Base-by-base conservation (phyloP, 2,329 filamentous ascomycete species). In the Lecanicillium sp. region DNA sequence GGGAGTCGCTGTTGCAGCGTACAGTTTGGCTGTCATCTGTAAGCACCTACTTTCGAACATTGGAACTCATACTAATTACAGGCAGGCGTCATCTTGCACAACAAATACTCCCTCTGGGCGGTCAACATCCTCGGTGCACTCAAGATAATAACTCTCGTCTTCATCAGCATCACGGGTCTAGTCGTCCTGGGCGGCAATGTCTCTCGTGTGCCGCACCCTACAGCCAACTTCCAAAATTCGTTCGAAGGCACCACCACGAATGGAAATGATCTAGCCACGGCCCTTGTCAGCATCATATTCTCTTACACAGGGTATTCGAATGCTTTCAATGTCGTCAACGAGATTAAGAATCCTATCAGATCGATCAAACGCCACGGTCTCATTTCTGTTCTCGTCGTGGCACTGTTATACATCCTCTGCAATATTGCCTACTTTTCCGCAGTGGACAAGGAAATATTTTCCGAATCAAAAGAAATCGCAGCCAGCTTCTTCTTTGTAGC, bases 1-100 rank as follows among this genome's bases (percentile, higher is more conserved):
- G 50, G 81, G 79, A 2, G 72, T 84, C 3, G 81, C 81, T 0
- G 59, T 84, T 17, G 79, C 74, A 2, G 72, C 68, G 1, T 84
- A 83, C 48, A 79, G 74, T 0, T 49, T 79, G 0, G 77, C 78
- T 4, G 63, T 72, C 1, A 44, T 80, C 2, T 63, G 75, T 75
- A 49, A 45, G 70, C 62, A 10, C 32, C 4, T 39, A 22, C 5
- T 3, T 4, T 10, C 5, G 12, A 10, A 20, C 13, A 36, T 27
- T 32, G 14, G 7, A n/a, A n/a, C 17, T 8, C 12, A 13, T 17
- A 7, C 33, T 41, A 27, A 46, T 32, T 19, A 5, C 10, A 4
- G 29, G 4, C 11, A 63, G 62, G 48, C 41, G 62, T 67, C 40
- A 47, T 73, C 5, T 68, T 71, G 9, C 69, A 75, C 41, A 83